Evolutionary conservation across 2,329 filamentous ascomycete species (phyloP), one percentile per base, ranked within the genome.

Genomic region (Thielaviopsis populi): DNA sequence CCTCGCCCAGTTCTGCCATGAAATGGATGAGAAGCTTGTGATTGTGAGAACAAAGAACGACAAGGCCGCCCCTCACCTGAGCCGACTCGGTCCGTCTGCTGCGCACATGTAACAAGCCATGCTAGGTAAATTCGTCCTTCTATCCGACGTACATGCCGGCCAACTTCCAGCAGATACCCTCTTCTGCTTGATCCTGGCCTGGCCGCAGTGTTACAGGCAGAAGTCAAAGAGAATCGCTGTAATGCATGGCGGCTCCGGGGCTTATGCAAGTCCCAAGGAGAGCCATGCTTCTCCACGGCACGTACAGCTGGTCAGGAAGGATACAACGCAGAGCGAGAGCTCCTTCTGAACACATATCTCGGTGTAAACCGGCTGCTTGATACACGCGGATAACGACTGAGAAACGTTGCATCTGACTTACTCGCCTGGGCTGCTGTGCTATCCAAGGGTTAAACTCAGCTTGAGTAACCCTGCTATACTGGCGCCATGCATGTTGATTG

Each of bases 251-350:
- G 53, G 53, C 53, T 37, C 50, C 53, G 27, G 27, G 15, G 1
- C 24, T 56, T 37, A 56, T 56, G 53, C 53, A 56, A 37, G 53
- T 33, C 27, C 53, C 15, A 56, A 33, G 53, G 53, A 56, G 53
- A 37, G 6, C 7, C 53, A 56, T 56, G 24, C 53, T 56, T 56
- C 30, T 56, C 30, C 27, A 37, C 53, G 53, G 53, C 53, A 37
- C 53, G 53, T 56, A 56, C 53, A 56, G 53, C 53, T 56, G 53
- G 27, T 37, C 17, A 56, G 53, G 53, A 56, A 56, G 53, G 17
- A 37, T 56, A 56, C 53, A 56, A 56, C 53, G 53, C 53, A 56
- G 53, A 33, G 53, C 53, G 17, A 37, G 17, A 17, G 6, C 53
- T 37, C 53, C 30, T 56, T 33, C 27, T 56, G 27, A 56, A 37